phyloP scores from a whole-genome alignment of 192 early-diverging fungal species.

The Glomus cerebriforme region DNA sequence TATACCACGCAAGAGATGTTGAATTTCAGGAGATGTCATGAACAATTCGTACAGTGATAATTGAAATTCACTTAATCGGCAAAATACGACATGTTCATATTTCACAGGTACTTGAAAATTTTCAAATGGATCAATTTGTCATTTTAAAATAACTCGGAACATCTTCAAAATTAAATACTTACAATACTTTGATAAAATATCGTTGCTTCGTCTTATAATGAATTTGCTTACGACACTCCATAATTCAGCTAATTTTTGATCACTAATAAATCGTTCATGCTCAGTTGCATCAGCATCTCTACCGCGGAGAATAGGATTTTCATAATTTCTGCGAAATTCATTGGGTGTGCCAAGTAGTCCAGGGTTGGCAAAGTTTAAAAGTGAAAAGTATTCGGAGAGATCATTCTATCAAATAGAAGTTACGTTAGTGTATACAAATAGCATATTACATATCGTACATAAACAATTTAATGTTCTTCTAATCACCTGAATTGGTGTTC shows the following conservation, averaged over 20 bases:
- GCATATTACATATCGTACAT: neutral
- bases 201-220: constrained; percentile 96
- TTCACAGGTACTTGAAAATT: constrained; percentile 82
- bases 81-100: constrained; percentile 99
- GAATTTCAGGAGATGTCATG: constrained; percentile 68
- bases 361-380: constrained; percentile 96
- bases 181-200: constrained; percentile 95
- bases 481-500: constrained; percentile 84
- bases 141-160: neutral
- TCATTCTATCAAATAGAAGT: constrained; percentile 62
- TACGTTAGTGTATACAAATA: neutral
- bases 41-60: constrained; percentile 81
- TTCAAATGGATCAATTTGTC: neutral
- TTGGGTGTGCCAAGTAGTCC: constrained; percentile 81
- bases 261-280: constrained; percentile 72
- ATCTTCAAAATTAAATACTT: constrained; percentile 35
- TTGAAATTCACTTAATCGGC: constrained; percentile 77
- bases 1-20: constrained; percentile 66
- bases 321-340: constrained; percentile 92
- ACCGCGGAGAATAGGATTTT: constrained; percentile 91
- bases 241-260: constrained; percentile 84
- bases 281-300: constrained; percentile 89
- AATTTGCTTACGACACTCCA: constrained; percentile 88
- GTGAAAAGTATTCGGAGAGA: constrained; percentile 88
- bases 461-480: neutral